Percentiles rank a stretch among this genome's conserved stretches.
phyloP scores from a whole-genome alignment of 371 early-diverging fungal genomes.

The Rhizopus stolonifer region DNA sequence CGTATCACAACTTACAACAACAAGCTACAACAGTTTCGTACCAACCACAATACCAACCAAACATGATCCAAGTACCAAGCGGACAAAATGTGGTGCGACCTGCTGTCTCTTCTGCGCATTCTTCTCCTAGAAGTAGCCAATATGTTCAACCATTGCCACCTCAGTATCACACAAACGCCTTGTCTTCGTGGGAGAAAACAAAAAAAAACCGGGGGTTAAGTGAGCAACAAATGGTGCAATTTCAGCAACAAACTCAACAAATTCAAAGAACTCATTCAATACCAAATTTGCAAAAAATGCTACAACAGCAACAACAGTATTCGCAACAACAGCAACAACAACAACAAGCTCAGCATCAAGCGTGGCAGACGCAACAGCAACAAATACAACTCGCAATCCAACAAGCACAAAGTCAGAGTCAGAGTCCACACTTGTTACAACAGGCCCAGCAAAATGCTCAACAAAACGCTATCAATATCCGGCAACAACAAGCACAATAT shows the following conservation, averaged over 20 bases:
- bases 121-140: background rate
- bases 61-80: no score
- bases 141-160: background rate
- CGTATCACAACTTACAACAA: background rate
- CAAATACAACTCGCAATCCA: background rate
- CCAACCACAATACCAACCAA: background rate
- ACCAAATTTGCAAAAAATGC: no score
- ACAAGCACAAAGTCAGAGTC: no score
- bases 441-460: background rate
- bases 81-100: background rate
- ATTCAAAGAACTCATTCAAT: no score
- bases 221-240: no score
- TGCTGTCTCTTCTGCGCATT: background rate
- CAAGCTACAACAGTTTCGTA: background rate
- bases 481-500: background rate
- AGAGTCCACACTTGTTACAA: no score
- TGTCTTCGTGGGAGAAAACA: no score
- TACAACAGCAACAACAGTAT: background rate
- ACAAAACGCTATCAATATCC: no score
- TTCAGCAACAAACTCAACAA: no score
- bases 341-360: conserved; percentile 5
- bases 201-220: no score
- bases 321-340: background rate
- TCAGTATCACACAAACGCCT: background rate
- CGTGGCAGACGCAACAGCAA: background rate